Evolutionary conservation across 2,329 filamentous ascomycete genomes (phyloP), one percentile per base, ranked within the genome.

Genomic region (Fusarium zealandicum): DNA sequence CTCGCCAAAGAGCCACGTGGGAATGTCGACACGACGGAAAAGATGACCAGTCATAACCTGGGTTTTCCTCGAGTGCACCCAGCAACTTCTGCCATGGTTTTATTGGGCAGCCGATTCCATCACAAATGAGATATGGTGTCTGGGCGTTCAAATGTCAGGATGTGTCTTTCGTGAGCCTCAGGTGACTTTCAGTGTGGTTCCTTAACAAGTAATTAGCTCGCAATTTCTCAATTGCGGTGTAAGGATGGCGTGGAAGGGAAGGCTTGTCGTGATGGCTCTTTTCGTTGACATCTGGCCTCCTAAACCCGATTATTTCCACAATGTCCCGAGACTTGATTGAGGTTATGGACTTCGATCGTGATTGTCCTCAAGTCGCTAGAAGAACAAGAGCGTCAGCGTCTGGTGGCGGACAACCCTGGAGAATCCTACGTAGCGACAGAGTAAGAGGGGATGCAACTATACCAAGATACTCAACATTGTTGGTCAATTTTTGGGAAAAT

Each of bases 1-100:
- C 51, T 61, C 50, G 48, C 51, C 36, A 56, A 67, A 49, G 43
- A 61, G 58, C 63, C 65, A 67, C 65, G 65, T 67, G 65, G 65
- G 52, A 67, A 55, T 55, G 55, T 44, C 50, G 55, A 60, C 60
- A 57, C 32, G 54, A 47, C 38, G 38, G 50, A 38, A 53, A 59
- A 66, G 48, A 41, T 61, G 65, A 66, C 57, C 54, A 66, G 65
- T 65, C 59, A 66, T 44, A 49, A 44, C 14, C 38, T 20, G 31
- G 25, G 22, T 33, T 28, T 36, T 43, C 12, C 22, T 37, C 6
- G 11, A 40, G 50, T 40, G 25, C 35, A 37, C 48, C 44, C 43
- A 54, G 42, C 45, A 36, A 31, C 46, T 31, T 27, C 22, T 27
- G 27, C 27, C 28, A 6, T 17, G 33, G 18, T 8, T 17, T 46